Base-by-base conservation (phyloP, 129 eudicot species). In the Chrysanthemum makinoi region DNA sequence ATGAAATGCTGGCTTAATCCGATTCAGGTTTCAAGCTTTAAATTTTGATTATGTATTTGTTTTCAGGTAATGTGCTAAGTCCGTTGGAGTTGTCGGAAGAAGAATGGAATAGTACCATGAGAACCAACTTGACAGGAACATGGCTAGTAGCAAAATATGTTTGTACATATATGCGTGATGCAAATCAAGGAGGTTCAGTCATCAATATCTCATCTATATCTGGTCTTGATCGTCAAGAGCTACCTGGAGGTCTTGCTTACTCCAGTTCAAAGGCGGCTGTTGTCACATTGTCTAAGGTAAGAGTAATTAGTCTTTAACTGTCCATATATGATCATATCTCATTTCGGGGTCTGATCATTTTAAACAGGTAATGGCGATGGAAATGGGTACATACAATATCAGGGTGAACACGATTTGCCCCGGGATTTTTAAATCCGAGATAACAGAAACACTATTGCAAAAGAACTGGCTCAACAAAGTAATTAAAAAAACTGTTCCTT, bases 131-230 rank as follows among this genome's bases (percentile, higher is more conserved):
- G 33, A 90, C 71, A 3, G 96, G 96, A 66, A 46, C 83, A 1
- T 85, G 90, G 90, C 48, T 85, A 70, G 85, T 85, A 15, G 68
- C 90, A 0, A 86, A 85, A 84, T 75, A 79, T 33, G 89, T 90
- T 17, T 56, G 94, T 24, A 20, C 47, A 68, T 76, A 58, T 22
- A 90, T 87, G 96, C 74, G 85, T 20, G 87, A 83, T 74, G 78
- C 80, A 9, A 72, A 73, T 18, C 73, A 49, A 28, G 80, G 86
- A 35, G 97, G 95, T 64, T 90, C 95, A 13, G 52, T 90, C 17
- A 75, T 90, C 62, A 87, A 87, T 44, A 80, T 90, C 55, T 76
- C 89, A 6, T 90, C 97, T 44, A 81, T 74, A 69, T 74, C 95
- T 28, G 95, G 91, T 39, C 86, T 90, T 30, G 59, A 81, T 56